Percentiles rank a stretch among this genome's conserved stretches.
phyloP scores from a whole-genome alignment of 1,139 yeast genomes.

The Diutina scorzettiae region DNA sequence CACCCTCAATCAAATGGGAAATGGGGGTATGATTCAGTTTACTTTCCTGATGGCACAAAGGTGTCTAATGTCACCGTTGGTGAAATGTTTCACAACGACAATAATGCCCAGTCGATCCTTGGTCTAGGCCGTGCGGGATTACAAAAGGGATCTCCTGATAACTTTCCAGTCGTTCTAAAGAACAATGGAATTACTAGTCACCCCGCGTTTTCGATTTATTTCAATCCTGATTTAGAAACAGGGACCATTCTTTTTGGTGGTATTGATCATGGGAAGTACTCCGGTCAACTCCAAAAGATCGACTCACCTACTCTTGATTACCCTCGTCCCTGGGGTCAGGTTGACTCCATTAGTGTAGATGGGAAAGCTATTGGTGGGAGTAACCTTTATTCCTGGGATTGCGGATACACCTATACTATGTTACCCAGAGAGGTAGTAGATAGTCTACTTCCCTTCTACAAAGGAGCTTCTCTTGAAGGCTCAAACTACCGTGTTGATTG shows the following conservation, averaged over 20 bases:
- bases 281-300: neutral
- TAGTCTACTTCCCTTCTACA: neutral
- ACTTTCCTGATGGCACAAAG: neutral
- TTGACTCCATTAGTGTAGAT: neutral
- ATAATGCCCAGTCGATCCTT: neutral
- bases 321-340: neutral
- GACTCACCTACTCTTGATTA: neutral
- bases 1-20: neutral
- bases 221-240: neutral
- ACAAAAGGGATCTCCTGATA: neutral
- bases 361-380: neutral
- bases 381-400: neutral
- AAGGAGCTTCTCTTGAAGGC: neutral
- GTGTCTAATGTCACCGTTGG: neutral
- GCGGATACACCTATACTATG: neutral
- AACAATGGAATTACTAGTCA: neutral
- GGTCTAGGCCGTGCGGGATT: neutral
- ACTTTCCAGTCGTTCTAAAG: neutral
- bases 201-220: neutral
- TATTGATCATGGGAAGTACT: neutral
- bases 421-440: neutral
- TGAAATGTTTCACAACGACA: neutral
- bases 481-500: neutral
- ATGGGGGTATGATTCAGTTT: neutral
- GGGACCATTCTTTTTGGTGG: neutral